phyloP scores from a whole-genome alignment of 495 filamentous ascomycete genomes.

The Podospora conica region DNA sequence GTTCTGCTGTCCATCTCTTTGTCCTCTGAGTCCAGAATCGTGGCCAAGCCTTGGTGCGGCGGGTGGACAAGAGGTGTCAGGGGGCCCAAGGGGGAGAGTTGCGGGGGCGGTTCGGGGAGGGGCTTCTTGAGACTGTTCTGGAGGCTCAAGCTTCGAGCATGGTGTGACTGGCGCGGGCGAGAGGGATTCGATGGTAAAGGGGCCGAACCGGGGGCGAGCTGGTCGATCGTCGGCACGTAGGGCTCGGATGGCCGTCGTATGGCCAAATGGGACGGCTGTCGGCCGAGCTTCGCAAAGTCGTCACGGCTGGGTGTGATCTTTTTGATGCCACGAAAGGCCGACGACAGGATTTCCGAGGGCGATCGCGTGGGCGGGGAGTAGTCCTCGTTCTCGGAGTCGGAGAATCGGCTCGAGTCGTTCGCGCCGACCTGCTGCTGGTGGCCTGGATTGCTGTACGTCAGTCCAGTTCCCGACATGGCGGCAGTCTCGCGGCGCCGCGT shows the following conservation, averaged over 20 bases:
- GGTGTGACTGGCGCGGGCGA: constrained; percentile 25
- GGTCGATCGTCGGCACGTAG: constrained; percentile 17
- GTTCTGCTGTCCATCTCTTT: constrained; percentile 38
- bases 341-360: constrained; percentile 39
- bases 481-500: constrained; percentile 12
- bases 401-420: constrained; percentile 26
- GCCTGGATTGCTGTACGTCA: constrained; percentile 27
- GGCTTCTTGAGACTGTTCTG: constrained; percentile 48
- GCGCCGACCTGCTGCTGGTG: constrained; percentile 20
- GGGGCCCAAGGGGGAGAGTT: constrained; percentile 34
- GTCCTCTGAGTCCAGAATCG: constrained; percentile 27
- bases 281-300: constrained; percentile 28
- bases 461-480: constrained; percentile 28
- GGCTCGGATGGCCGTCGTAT: constrained; percentile 26
- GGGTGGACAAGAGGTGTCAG: constrained; percentile 24
- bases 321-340: constrained; percentile 45
- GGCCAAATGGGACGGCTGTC: constrained; percentile 27
- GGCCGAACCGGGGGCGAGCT: constrained; percentile 18
- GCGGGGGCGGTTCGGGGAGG: constrained; percentile 42
- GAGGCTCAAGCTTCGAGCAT: constrained; percentile 46
- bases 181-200: constrained; percentile 19
- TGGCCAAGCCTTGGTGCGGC: constrained; percentile 19
- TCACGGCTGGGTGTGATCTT: constrained; percentile 41
- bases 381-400: constrained; percentile 38
- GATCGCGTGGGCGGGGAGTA: constrained; percentile 29